phyloP scores from a whole-genome alignment of 371 early-diverging fungal species.

The Actinomucor elegans region DNA sequence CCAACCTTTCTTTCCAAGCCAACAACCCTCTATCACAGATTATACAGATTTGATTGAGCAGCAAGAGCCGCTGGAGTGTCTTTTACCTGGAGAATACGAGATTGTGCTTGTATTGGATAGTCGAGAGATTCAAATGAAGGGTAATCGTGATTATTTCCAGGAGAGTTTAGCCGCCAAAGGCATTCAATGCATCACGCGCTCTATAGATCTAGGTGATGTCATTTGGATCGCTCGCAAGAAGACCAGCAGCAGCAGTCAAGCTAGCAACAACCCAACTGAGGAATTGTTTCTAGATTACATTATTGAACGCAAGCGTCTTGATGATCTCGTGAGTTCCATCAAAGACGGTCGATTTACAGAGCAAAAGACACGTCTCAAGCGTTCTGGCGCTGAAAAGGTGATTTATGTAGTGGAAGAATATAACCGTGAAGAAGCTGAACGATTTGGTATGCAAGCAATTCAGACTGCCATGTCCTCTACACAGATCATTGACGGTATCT shows the following conservation, averaged over 20 bases:
- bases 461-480: conserved; percentile 68
- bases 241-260: conserved; percentile 12
- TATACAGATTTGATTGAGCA: not conserved
- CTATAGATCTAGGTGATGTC: conserved; percentile 85
- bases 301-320: conserved; percentile 92
- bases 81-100: conserved; percentile 65
- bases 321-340: conserved; percentile 91
- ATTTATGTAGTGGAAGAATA: conserved; percentile 88
- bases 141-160: conserved; percentile 75
- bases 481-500: conserved; percentile 72
- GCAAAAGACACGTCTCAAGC: conserved; percentile 86
- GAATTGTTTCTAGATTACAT: conserved; percentile 86
- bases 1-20: conserved; percentile 1
- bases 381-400: conserved; percentile 68
- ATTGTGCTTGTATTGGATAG: conserved; percentile 77
- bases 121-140: conserved; percentile 73
- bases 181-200: conserved; percentile 54
- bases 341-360: conserved; percentile 94
- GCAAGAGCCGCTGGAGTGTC: not conserved
- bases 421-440: conserved; percentile 42
- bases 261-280: conserved; percentile 25
- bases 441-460: conserved; percentile 60
- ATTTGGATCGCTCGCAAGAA: conserved; percentile 82
- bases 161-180: conserved; percentile 60
- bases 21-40: not conserved